Conservation (phyloP, 164 flowering plant species). For the Dillenia suffruticosa region DNA sequence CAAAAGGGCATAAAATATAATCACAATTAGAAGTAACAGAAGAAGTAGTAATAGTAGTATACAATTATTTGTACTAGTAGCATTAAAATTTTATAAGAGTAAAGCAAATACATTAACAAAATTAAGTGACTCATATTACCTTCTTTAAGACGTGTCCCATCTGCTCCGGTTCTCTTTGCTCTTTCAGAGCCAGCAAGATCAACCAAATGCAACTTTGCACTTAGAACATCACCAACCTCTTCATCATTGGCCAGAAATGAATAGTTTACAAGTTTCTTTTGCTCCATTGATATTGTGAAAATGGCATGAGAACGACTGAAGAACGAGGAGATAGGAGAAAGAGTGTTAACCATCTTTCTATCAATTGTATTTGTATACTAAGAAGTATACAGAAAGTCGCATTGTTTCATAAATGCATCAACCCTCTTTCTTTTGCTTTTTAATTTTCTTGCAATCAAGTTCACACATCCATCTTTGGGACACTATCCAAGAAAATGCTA, state of each 20-base stretch:
- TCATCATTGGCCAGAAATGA: slow-evolving; percentile 24
- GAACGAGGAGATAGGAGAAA: slow-evolving; percentile 3
- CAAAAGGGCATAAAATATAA: background rate
- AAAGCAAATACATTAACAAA: no score
- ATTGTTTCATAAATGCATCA: no score
- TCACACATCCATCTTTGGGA: no score
- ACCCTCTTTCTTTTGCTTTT: no score
- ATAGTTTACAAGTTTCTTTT: slow-evolving; percentile 40
- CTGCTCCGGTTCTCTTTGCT: slow-evolving; percentile 94
- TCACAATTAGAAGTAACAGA: background rate
- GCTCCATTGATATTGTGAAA: slow-evolving; percentile 94
- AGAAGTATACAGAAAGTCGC: background rate
- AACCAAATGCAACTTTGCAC: slow-evolving; percentile 92
- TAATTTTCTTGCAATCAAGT: no score
- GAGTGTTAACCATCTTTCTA: background rate
- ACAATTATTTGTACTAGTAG: no score
- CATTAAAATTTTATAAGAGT: no score
- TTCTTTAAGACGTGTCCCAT: slow-evolving; percentile 92
- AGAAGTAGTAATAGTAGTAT: background rate
- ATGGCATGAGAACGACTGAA: slow-evolving; percentile 98
- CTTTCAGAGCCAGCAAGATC: slow-evolving; percentile 99
- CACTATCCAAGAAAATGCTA: no score
- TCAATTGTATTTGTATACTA: background rate
- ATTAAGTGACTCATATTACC: slow-evolving; percentile 31
- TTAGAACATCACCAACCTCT: slow-evolving; percentile 66